Conservation (phyloP, 805 yeast species). For the Kodamaea lidongshanica region DNA sequence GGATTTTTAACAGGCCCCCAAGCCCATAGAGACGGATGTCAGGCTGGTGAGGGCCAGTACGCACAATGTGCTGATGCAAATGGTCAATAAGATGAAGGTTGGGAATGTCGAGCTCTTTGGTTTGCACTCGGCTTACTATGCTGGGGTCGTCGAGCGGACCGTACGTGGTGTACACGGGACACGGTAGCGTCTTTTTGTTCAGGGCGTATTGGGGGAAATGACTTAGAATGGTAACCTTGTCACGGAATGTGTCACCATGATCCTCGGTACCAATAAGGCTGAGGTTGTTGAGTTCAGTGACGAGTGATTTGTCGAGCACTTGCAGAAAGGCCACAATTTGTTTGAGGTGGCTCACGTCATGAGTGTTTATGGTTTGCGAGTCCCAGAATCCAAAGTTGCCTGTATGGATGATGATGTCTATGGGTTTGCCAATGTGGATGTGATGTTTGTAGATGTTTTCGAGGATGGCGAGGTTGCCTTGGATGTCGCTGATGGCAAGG, state of each 20-base stretch:
- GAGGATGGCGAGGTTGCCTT: slow-evolving; percentile 21
- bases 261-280: slow-evolving; percentile 8
- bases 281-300: slow-evolving; percentile 46
- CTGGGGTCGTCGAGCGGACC: slow-evolving; percentile 72
- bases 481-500: slow-evolving; percentile 23
- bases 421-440: slow-evolving; percentile 6
- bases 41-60: slow-evolving; percentile 37
- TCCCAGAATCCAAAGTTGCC: slow-evolving; percentile 57
- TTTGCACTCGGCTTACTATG: slow-evolving; percentile 56
- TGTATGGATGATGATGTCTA: slow-evolving; percentile 19
- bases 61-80: slow-evolving; percentile 37
- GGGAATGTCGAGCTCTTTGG: slow-evolving; percentile 46
- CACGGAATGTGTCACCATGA: slow-evolving; percentile 2
- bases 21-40: slow-evolving; percentile 55
- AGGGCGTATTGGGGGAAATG: slow-evolving; percentile 17
- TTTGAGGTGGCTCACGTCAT: slow-evolving; percentile 51
- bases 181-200: slow-evolving; percentile 35
- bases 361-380: slow-evolving; percentile 42
- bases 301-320: slow-evolving; percentile 42
- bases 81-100: slow-evolving; percentile 64
- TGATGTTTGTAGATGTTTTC: slow-evolving; percentile 11
- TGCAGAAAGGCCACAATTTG: slow-evolving; percentile 66
- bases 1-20: slow-evolving; percentile 66
- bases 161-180: slow-evolving; percentile 74
- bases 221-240: slow-evolving; percentile 8